Conservation (phyloP, 2,329 filamentous ascomycete genomes). For the Xylariaceae sp. region DNA sequence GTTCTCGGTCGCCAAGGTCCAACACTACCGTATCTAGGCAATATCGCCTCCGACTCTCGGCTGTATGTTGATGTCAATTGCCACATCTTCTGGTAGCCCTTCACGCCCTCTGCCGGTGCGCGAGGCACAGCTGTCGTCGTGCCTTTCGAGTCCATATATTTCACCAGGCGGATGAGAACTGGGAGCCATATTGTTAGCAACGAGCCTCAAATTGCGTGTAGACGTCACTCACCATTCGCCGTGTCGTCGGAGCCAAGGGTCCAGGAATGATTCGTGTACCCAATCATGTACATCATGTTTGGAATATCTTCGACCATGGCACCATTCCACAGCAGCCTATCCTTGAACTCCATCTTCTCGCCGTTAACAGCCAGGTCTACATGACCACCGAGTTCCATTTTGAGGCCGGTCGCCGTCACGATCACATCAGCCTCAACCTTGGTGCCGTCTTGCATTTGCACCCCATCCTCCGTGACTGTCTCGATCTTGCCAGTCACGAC, state of each 20-base stretch:
- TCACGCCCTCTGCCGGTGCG: conserved; percentile 27
- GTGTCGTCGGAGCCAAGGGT: conserved; percentile 57
- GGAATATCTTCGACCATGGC: conserved; percentile 61
- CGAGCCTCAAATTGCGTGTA: not conserved
- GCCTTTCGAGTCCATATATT: conserved; percentile 43
- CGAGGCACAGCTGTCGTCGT: conserved; percentile 42
- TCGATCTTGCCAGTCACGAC: conserved; percentile 46
- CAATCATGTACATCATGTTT: conserved; percentile 55
- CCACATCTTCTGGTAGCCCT: conserved; percentile 14
- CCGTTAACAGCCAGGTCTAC: conserved; percentile 51
- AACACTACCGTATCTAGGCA: conserved; percentile 12
- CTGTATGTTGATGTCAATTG: conserved; percentile 14
- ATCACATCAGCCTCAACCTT: conserved; percentile 56
- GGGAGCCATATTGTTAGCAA: not conserved
- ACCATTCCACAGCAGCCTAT: conserved; percentile 54
- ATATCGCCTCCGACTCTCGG: not conserved
- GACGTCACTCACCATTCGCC: conserved; percentile 28
- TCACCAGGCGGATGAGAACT: conserved; percentile 48
- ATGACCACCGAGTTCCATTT: conserved; percentile 51
- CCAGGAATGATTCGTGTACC: conserved; percentile 60
- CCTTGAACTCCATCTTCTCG: conserved; percentile 36
- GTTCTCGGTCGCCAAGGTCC: conserved; percentile 16
- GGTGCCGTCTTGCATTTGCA: conserved; percentile 41
- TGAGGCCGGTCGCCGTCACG: conserved; percentile 61
- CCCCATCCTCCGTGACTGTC: conserved; percentile 38